phyloP scores from a whole-genome alignment of 2,329 filamentous ascomycete species.

The Ascochyta koolunga region DNA sequence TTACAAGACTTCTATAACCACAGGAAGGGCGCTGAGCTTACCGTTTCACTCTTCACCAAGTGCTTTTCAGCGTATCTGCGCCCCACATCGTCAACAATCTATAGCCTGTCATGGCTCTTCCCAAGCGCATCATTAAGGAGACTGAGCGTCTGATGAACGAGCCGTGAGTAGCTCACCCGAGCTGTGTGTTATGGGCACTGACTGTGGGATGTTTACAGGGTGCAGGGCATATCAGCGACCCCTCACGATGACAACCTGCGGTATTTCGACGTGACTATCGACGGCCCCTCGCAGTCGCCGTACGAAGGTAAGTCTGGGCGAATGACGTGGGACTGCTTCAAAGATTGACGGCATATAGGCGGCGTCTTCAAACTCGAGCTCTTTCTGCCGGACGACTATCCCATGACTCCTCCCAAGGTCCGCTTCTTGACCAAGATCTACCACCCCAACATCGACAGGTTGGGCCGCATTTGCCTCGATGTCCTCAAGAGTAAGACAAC shows the following conservation, averaged over 20 bases:
- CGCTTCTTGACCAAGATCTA: conserved; percentile 99
- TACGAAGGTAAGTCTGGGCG: conserved; percentile 80
- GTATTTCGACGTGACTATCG: conserved; percentile 97
- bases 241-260: conserved; percentile 97
- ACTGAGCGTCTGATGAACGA: conserved; percentile 96
- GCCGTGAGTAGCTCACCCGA: conserved; percentile 67
- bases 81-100: background rate
- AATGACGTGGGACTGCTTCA: background rate
- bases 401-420: conserved; percentile 98
- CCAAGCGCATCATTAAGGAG: conserved; percentile 98
- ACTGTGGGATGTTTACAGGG: conserved; percentile 59
- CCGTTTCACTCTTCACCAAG: background rate
- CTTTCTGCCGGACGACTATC: conserved; percentile 97
- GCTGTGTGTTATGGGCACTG: background rate
- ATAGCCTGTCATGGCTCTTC: conserved; percentile 65
- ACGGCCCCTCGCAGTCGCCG: conserved; percentile 88
- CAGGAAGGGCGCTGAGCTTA: background rate
- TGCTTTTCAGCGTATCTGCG: background rate
- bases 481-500: conserved; percentile 82
- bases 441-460: conserved; percentile 97
- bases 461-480: conserved; percentile 95
- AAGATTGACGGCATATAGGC: conserved; percentile 49
- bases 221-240: conserved; percentile 92
- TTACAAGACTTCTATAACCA: conserved; percentile 5
- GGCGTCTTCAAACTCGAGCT: conserved; percentile 97